Conservation (phyloP, 768 basidiomycete species). For the Ramaria rubella region DNA sequence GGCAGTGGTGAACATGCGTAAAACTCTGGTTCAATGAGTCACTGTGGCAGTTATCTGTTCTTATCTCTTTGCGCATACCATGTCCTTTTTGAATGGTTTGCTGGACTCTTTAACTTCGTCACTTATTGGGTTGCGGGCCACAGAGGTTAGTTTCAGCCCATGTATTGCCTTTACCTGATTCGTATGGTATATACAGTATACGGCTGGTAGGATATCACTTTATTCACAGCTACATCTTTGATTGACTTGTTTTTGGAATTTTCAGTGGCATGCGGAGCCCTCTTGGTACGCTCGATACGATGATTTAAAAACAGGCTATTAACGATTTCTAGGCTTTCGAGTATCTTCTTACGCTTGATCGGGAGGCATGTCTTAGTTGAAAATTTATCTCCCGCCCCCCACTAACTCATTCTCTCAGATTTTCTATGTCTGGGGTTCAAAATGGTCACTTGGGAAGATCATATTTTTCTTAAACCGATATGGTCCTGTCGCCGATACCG, state of each 20-base stretch:
- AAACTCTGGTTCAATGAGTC: background rate
- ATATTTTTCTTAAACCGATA: constrained; percentile 6
- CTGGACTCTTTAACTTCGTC: background rate
- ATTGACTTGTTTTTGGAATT: background rate
- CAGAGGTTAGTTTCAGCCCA: background rate
- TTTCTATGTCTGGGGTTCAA: background rate
- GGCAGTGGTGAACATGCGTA: background rate
- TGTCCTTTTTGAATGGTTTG: background rate
- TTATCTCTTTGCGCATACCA: background rate
- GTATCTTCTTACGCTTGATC: constrained; percentile 3
- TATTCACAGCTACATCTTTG: background rate
- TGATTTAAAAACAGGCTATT: background rate
- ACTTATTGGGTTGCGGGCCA: background rate
- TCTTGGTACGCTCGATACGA: background rate
- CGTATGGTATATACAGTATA: background rate
- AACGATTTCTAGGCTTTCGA: background rate
- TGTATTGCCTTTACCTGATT: background rate
- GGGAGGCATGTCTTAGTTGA: background rate
- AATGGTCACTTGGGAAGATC: constrained; percentile 5
- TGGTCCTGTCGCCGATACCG: constrained; percentile 2
- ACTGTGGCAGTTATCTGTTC: background rate
- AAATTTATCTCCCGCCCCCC: no score
- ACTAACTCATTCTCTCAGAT: background rate
- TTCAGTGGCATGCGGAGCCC: background rate
- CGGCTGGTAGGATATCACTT: background rate